These are phyloP conservation scores for Moricandia moricandioides DNA, from an alignment of 345 rosid species.

Conservation along the genomic window DNA sequence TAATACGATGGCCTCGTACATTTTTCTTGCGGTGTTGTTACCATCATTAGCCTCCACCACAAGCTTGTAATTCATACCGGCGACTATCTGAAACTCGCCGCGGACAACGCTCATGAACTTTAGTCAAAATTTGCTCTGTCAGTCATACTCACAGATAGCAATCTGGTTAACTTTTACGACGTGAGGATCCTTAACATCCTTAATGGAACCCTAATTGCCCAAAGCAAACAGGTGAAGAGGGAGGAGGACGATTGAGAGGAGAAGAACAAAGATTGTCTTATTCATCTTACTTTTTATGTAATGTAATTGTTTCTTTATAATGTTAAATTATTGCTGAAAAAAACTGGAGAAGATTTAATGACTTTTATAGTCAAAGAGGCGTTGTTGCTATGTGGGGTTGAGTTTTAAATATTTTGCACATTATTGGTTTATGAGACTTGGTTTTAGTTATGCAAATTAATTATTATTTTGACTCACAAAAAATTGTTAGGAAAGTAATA, in stretches of 20 bases:
- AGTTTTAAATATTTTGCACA: neutral
- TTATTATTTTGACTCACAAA: no score
- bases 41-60: slow-evolving; percentile 15
- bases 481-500: no score
- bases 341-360: neutral
- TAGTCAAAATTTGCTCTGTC: slow-evolving; percentile 7
- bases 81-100: slow-evolving; percentile 45
- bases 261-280: neutral
- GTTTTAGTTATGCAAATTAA: neutral
- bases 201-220: slow-evolving; percentile 39
- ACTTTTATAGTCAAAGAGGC: neutral
- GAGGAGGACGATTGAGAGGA: neutral
- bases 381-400: neutral
- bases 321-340: neutral
- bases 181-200: slow-evolving; percentile 23
- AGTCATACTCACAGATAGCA: slow-evolving; percentile 43
- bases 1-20: slow-evolving; percentile 7
- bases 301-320: neutral
- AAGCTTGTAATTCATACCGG: slow-evolving; percentile 49
- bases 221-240: slow-evolving; percentile 11
- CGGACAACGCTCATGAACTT: slow-evolving; percentile 27
- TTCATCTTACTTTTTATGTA: neutral
- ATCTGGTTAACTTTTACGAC: slow-evolving; percentile 46
- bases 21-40: neutral
- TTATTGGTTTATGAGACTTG: neutral